Evolutionary conservation across 805 yeast species (phyloP).

Genomic region (Pichia scutulata): DNA sequence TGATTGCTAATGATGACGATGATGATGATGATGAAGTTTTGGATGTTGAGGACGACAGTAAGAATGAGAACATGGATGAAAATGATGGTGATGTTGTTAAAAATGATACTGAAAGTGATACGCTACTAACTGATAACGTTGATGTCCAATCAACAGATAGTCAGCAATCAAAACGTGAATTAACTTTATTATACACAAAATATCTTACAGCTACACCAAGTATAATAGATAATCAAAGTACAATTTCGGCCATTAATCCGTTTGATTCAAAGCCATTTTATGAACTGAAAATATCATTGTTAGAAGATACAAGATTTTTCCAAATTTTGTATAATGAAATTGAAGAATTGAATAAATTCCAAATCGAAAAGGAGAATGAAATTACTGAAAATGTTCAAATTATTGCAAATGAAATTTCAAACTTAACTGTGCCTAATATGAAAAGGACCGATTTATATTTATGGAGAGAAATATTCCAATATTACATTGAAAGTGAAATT

Average conservation of each 20-base stretch:
- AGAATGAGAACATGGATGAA: too few species aligned
- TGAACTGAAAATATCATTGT: constrained; percentile 31
- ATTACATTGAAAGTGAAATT: constrained; percentile 59
- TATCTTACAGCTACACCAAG: neutral
- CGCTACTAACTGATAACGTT: too few species aligned
- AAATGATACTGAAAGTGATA: too few species aligned
- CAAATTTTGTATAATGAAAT: constrained; percentile 49
- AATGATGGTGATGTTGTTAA: too few species aligned
- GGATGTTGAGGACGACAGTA: too few species aligned
- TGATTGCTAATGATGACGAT: neutral
- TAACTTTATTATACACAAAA: neutral
- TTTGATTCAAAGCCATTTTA: constrained; percentile 17
- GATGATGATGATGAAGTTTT: neutral
- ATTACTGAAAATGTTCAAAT: constrained; percentile 36
- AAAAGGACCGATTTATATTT: constrained; percentile 49
- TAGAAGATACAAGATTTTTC: constrained; percentile 55
- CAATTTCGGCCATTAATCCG: constrained; percentile 15
- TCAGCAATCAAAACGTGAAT: neutral
- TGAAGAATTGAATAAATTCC: constrained; percentile 38
- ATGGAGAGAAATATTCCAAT: constrained; percentile 64
- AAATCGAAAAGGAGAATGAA: constrained; percentile 34
- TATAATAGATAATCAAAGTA: neutral
- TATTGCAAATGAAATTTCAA: constrained; percentile 34
- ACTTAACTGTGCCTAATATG: constrained; percentile 33
- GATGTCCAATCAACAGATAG: neutral